Conservation (phyloP, 2,329 filamentous ascomycete species). For the Neoscytalidium dimidiatum region DNA sequence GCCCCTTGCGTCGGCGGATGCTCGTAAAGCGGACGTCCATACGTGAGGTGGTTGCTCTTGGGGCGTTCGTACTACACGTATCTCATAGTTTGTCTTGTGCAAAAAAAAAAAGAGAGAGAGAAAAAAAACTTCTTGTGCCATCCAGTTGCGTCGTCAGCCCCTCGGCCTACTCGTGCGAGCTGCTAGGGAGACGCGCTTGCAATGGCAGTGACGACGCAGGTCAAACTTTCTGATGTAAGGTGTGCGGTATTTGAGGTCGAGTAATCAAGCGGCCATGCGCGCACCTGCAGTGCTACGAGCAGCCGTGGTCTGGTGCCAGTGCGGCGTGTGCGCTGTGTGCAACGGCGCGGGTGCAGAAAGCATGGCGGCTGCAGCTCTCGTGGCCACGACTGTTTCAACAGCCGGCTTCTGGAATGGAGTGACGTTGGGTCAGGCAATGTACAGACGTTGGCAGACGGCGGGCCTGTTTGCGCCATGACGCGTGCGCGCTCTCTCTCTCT, state of each 20-base stretch:
- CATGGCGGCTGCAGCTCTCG: constrained; percentile 3
- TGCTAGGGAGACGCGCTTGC: not conserved
- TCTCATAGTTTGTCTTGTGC: not conserved
- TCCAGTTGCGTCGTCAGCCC: not conserved
- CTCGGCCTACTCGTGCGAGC: not conserved
- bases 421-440: too few species aligned
- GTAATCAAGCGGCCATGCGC: not conserved
- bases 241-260: constrained; percentile 1
- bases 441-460: too few species aligned
- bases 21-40: not conserved
- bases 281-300: not conserved
- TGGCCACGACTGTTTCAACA: constrained; percentile 1
- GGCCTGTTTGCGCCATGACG: constrained; percentile 4
- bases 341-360: not conserved
- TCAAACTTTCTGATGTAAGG: constrained; percentile 15
- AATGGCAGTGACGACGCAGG: not conserved
- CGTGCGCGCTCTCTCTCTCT: too few species aligned
- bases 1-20: constrained; percentile 10
- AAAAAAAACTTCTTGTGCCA: too few species aligned
- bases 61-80: not conserved
- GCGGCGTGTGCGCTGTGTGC: too few species aligned
- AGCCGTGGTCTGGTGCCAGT: not conserved
- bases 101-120: too few species aligned
- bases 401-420: not conserved
- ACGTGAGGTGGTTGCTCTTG: not conserved